Evolutionary conservation across 345 rosid genomes (phyloP), one percentile per base, ranked within the genome.

Genomic region (Dipteronia dyeriana): DNA sequence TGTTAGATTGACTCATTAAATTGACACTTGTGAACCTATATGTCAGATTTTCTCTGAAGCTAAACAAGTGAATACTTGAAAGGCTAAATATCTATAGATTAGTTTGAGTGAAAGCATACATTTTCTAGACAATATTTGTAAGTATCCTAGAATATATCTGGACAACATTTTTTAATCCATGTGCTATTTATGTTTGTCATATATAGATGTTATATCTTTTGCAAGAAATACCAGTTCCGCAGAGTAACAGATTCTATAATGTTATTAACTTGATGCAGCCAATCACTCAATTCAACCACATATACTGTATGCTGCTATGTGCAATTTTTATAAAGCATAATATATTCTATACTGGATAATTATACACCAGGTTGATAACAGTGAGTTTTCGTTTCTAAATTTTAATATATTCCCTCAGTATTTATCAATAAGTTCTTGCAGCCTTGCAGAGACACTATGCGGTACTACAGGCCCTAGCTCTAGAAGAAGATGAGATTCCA

Each of bases 381-480:
- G 16, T n/a, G 10, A 38, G n/a, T 73, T 62, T 66, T 45, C n/a
- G 25, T 38, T 57, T 72, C 45, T 5, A 19, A 7, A 73, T 75
- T 76, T 53, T 25, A 45, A 11, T 43, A 51, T n/a, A 23, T 68
- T 59, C 63, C 66, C 34, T 70, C 66, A 51, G 38, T 20, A 57
- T 74, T 12, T 73, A 54, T 53, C 74, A 61, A 54, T 73, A 41
- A 5, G 60, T 75, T 68, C 22, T 82, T 87, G 78, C 92, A 94
- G 97, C 93, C 59, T 85, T 95, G 88, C 97, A 95, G 89, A 92
- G 92, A 82, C 99, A 94, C 79, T 91, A 94, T 81, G 98, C 92
- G 10, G 85, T 92, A 53, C 74, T 94, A 75, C 93, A 94, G 82
- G 97, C 99, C 67, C 85, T 94, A 67, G 98, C 97, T 77, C 84